phyloP scores from a whole-genome alignment of 345 rosid genomes.

The Psidium guajava region DNA sequence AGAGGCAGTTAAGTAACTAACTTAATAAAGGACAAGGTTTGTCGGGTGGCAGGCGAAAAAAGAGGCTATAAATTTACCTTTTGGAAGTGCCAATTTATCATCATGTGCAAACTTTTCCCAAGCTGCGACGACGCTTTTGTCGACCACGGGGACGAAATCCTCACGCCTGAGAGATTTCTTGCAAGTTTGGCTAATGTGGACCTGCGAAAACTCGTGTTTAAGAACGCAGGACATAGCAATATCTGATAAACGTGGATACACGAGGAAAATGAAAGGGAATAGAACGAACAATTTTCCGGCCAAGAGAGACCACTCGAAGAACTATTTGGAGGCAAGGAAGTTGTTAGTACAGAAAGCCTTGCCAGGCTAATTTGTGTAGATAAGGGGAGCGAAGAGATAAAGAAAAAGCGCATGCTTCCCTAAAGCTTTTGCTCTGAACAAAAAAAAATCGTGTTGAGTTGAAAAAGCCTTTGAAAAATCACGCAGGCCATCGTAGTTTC shows the following conservation, averaged over 20 bases:
- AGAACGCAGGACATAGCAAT: background rate
- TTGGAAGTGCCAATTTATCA: constrained; percentile 17
- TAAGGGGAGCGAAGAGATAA: background rate
- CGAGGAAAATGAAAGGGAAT: background rate
- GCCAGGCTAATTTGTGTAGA: background rate
- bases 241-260: background rate
- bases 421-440: background rate
- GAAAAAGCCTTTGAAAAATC: background rate
- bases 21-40: background rate
- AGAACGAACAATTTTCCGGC: background rate
- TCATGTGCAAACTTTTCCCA: constrained; percentile 29
- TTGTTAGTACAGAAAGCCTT: background rate
- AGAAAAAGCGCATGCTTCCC: background rate
- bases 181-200: background rate
- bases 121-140: constrained; percentile 22
- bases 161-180: constrained; percentile 19
- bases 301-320: background rate
- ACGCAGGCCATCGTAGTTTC: background rate
- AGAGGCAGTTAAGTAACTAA: background rate
- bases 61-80: constrained; percentile 20
- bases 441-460: background rate
- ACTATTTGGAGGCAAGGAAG: background rate
- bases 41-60: background rate
- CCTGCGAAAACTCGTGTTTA: background rate
- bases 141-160: constrained; percentile 17